Conservation (phyloP, 1,284 basidiomycete species). For the Sanghuangporus sanghuang region DNA sequence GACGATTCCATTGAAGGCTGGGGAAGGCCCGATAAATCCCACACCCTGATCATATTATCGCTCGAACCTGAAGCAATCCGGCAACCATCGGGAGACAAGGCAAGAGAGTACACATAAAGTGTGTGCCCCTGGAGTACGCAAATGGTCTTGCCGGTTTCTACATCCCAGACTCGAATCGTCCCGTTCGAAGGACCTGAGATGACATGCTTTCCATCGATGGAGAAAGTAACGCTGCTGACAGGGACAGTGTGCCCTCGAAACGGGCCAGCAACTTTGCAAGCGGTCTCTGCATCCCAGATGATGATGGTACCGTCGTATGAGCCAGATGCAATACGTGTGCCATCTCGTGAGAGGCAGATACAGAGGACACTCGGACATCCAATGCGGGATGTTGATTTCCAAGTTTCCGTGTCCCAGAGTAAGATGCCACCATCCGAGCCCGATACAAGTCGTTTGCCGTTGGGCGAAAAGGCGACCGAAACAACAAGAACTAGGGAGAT, state of each 20-base stretch:
- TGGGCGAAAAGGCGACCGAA: not conserved
- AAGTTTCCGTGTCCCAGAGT: slow-evolving; percentile 1
- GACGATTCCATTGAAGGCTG: not conserved
- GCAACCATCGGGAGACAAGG: slow-evolving; percentile 1
- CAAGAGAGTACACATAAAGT: not conserved
- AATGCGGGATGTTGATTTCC: not conserved
- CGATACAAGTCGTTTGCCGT: slow-evolving; percentile 4
- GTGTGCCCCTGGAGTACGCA: not conserved
- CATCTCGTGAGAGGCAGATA: not conserved
- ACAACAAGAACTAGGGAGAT: not conserved
- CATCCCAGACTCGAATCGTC: slow-evolving; percentile 95
- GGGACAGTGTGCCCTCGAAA: not conserved
- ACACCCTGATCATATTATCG: not conserved
- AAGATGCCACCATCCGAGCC: not conserved
- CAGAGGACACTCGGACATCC: too few species aligned
- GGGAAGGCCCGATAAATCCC: not conserved
- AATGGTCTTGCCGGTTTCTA: not conserved
- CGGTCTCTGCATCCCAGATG: not conserved
- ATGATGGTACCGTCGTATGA: not conserved
- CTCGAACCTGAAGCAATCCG: not conserved
- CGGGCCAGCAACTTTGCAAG: not conserved
- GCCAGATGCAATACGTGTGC: not conserved
- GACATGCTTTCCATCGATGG: slow-evolving; percentile 12
- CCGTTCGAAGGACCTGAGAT: slow-evolving; percentile 89
- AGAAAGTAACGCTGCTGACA: slow-evolving; percentile 2